Conservation (phyloP, 2,329 filamentous ascomycete species). For the Sporothrix curviconia region DNA sequence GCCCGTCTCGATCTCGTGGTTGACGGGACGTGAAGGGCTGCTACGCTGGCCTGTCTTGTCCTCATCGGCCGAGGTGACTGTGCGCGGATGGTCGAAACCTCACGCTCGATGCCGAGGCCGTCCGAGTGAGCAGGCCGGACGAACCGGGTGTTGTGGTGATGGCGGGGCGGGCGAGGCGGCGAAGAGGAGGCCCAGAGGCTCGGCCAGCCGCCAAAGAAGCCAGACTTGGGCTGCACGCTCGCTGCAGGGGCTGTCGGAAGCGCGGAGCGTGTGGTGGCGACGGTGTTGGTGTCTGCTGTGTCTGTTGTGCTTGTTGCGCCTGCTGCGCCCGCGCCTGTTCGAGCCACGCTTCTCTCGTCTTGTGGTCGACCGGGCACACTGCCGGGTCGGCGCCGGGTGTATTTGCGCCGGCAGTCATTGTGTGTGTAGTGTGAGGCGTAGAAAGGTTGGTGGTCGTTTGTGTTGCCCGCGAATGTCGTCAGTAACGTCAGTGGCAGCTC, state of each 20-base stretch:
- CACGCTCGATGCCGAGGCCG: constrained; percentile 58
- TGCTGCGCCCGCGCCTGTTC: constrained; percentile 53
- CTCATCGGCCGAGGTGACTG: neutral
- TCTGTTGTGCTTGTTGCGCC: constrained; percentile 15
- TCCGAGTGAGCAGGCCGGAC: constrained; percentile 15
- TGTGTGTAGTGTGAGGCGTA: neutral
- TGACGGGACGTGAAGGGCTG: constrained; percentile 43
- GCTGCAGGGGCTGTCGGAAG: neutral
- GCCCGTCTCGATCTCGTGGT: constrained; percentile 72
- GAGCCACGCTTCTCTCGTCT: constrained; percentile 82
- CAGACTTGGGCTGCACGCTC: neutral
- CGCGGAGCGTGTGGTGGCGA: neutral
- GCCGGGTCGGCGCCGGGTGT: neutral
- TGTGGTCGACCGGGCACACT: constrained; percentile 80
- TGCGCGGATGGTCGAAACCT: constrained; percentile 70
- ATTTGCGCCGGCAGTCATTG: neutral
- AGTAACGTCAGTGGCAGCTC: neutral
- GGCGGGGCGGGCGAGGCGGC: neutral
- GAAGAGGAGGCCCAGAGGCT: constrained; percentile 11
- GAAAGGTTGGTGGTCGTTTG: neutral
- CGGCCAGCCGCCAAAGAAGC: constrained; percentile 11
- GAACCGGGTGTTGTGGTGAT: neutral
- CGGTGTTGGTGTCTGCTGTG: constrained; percentile 12
- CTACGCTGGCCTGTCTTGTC: constrained; percentile 30
- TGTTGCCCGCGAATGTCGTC: neutral